Conservation (phyloP, 805 yeast genomes). For the Candida pini region DNA sequence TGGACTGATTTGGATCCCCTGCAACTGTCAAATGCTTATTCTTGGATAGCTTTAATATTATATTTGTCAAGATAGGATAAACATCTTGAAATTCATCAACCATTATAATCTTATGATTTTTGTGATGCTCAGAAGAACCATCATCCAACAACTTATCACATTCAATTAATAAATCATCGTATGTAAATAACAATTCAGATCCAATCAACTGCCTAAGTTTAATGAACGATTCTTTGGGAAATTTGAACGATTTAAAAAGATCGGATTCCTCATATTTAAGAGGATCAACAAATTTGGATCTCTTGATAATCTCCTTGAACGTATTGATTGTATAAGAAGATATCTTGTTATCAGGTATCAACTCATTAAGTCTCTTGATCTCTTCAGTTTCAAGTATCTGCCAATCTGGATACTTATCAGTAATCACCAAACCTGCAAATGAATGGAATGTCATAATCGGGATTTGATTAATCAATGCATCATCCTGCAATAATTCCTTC, state of each 20-base stretch:
- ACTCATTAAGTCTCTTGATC: conserved; percentile 12
- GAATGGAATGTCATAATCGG: conserved; percentile 59
- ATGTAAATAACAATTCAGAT: conserved; percentile 16
- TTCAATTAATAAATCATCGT: conserved; percentile 20
- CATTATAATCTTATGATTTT: conserved; percentile 36
- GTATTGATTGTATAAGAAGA: conserved; percentile 2
- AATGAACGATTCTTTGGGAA: conserved; percentile 8
- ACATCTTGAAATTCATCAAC: conserved; percentile 77
- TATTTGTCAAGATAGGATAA: conserved; percentile 41
- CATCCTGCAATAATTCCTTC: conserved; percentile 28
- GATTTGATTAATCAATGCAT: conserved; percentile 25
- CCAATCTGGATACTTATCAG: conserved; percentile 28
- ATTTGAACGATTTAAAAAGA: conserved; percentile 4
- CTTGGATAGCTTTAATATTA: conserved; percentile 35
- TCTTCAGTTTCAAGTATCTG: conserved; percentile 46
- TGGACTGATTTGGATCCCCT: conserved; percentile 68
- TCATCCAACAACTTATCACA: conserved; percentile 13
- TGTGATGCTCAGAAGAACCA: conserved; percentile 15
- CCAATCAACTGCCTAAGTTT: conserved; percentile 14
- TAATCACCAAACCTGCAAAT: conserved; percentile 46
- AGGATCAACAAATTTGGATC: conserved; percentile 7
- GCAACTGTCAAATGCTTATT: conserved; percentile 56
- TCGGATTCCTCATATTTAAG: conserved; percentile 8
- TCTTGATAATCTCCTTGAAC: conserved; percentile 13
- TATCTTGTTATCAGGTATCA: conserved; percentile 2